Conservation (phyloP, 768 basidiomycete genomes). For the Boletus rubescentipes region DNA sequence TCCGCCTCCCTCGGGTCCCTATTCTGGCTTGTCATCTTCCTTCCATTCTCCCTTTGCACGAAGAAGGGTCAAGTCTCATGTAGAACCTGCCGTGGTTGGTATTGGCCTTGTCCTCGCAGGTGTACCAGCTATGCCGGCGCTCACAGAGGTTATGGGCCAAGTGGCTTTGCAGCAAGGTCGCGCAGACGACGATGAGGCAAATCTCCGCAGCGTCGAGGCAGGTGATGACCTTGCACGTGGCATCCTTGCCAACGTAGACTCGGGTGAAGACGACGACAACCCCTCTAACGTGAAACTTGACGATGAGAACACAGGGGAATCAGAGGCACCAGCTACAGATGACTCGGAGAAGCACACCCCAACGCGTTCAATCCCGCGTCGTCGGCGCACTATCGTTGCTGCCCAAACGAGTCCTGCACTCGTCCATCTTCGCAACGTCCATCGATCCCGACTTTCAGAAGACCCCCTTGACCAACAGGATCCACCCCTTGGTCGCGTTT, state of each 20-base stretch:
- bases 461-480: slow-evolving; percentile 77
- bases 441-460: slow-evolving; percentile 58
- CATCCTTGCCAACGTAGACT: slow-evolving; percentile 19
- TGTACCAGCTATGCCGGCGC: slow-evolving; percentile 67
- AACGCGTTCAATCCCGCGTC: slow-evolving; percentile 19
- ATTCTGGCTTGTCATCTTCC: slow-evolving; percentile 56
- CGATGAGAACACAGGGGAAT: slow-evolving; percentile 22
- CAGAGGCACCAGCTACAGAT: slow-evolving; percentile 3
- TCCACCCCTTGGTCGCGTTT: slow-evolving; percentile 31
- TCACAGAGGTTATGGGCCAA: slow-evolving; percentile 74
- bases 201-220: slow-evolving; percentile 49
- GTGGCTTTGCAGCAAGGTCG: slow-evolving; percentile 91
- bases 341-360: slow-evolving; percentile 16
- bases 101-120: slow-evolving; percentile 81
- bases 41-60: slow-evolving; percentile 48
- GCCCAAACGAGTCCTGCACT: slow-evolving; percentile 77
- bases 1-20: slow-evolving; percentile 62
- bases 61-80: slow-evolving; percentile 69
- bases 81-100: slow-evolving; percentile 78
- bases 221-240: slow-evolving; percentile 40
- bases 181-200: slow-evolving; percentile 56
- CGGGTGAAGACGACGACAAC: slow-evolving; percentile 42
- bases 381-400: slow-evolving; percentile 55
- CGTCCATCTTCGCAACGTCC: slow-evolving; percentile 53
- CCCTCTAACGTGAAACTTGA: slow-evolving; percentile 43